These are phyloP conservation scores for Leccinum ochraceum DNA, from an alignment of 768 basidiomycete species.

Conservation along the genomic window DNA sequence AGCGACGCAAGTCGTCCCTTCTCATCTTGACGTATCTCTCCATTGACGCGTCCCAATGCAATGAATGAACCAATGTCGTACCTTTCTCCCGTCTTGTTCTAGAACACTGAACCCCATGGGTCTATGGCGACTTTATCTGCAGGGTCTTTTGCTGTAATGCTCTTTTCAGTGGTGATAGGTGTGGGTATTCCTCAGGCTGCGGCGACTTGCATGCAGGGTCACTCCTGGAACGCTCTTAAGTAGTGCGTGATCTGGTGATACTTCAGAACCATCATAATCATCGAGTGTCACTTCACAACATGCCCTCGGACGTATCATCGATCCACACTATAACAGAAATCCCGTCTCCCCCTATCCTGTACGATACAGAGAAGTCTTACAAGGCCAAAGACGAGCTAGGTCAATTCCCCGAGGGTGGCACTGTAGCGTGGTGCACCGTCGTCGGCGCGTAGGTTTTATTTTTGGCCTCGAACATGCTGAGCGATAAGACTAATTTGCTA, in stretches of 20 bases:
- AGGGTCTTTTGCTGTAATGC: neutral
- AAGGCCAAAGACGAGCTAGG: neutral
- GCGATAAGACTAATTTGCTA: neutral
- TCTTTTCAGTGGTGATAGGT: neutral
- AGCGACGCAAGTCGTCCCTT: neutral
- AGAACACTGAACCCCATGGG: neutral
- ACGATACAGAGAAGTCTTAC: conserved; percentile 2
- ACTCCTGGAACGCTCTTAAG: neutral
- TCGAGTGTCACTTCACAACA: neutral
- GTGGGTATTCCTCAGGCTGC: neutral
- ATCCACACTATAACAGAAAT: neutral
- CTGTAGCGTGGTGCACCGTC: conserved; percentile 26
- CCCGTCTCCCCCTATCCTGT: neutral
- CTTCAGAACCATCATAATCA: neutral
- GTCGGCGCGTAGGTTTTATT: conserved; percentile 23
- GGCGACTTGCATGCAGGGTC: neutral
- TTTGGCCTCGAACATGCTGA: neutral
- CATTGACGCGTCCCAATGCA: neutral
- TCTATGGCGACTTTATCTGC: neutral
- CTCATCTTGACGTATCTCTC: neutral
- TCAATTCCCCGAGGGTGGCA: conserved; percentile 32
- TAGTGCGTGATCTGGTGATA: neutral
- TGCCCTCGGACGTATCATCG: conserved; percentile 8
- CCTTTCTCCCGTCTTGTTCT: neutral
- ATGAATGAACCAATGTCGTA: neutral